phyloP scores from a whole-genome alignment of 2,329 filamentous ascomycete genomes.

The Claviceps paspali region DNA sequence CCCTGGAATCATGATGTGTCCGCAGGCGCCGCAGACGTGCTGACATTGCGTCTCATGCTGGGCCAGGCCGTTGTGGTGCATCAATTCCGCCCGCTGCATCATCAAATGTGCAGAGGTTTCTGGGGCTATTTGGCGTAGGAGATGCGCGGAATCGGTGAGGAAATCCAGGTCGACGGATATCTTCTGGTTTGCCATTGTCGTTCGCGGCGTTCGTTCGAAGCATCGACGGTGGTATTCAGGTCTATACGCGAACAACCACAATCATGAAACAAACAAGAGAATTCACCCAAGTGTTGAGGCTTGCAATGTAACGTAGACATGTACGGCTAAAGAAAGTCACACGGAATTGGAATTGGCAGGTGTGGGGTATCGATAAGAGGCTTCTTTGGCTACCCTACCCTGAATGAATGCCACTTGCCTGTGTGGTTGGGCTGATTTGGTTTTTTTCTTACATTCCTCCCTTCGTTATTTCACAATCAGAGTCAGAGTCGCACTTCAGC shows the following conservation, averaged over 20 bases:
- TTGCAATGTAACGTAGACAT: too few species aligned
- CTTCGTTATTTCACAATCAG: too few species aligned
- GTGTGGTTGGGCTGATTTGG: neutral
- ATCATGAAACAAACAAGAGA: too few species aligned
- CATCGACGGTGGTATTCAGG: too few species aligned
- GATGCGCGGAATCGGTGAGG: constrained; percentile 44
- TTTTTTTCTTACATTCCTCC: too few species aligned
- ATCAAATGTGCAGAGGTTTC: constrained; percentile 45
- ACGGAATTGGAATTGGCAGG: too few species aligned
- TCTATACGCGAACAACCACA: neutral
- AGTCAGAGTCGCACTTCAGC: too few species aligned
- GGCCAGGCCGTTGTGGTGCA: constrained; percentile 29
- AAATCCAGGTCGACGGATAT: constrained; percentile 20
- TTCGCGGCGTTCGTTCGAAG: too few species aligned
- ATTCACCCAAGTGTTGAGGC: too few species aligned
- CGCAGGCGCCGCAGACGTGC: constrained; percentile 43
- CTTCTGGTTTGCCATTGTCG: constrained; percentile 9
- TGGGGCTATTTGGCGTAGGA: constrained; percentile 36
- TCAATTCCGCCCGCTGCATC: constrained; percentile 33
- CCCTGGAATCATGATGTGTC: constrained; percentile 42
- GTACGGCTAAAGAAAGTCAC: too few species aligned
- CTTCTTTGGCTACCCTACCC: too few species aligned
- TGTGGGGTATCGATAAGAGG: constrained; percentile 2
- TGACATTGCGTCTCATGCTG: constrained; percentile 34
- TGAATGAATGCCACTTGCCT: too few species aligned